Evolutionary conservation across 257 asterid species (phyloP), one percentile per base, ranked within the genome.

Genomic region (Rhazya stricta): DNA sequence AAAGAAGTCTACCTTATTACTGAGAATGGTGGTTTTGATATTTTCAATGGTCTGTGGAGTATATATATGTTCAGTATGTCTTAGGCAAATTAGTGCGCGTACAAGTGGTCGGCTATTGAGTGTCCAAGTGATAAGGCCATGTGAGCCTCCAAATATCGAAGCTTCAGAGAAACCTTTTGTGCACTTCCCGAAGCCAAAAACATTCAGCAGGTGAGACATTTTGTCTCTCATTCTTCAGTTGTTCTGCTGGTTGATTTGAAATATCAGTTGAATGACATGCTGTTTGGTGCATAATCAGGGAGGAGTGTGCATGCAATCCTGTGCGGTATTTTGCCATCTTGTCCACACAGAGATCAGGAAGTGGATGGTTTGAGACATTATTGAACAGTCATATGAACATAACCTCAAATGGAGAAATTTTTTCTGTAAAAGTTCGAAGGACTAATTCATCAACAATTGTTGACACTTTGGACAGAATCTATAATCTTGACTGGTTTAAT

Each of bases 291-390:
- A 75, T 81, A 67, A 72, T 72, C 82, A 95, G 98, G 90, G 90
- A 76, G 0, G 98, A 91, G 83, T 93, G 98, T 56, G 89, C 87
- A 9, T 91, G 97, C 87, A 83, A 84, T 80, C 97, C 97, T 66
- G 98, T 93, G 56, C 83, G 91, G 1, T 83, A 82, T 80, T 93
- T 93, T 77, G 96, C 97, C 42, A 91, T 93, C 81, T 80, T 91
- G 84, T 93, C 98, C 18, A 89, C 96, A 0, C 98, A 93, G 89
- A 87, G 98, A 80, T 91, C 97, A 1, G 98, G 98, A 63, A 93
- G 98, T 75, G 98, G 98, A 83, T 93, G 98, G 98, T 93, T 93
- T 74, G 98, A 93, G 65, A 93, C 98, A 0, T 79, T 93, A 56
- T 73, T 93, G 83, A 93, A 93, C 77, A 93, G 87, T 82, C 98